Conservation (phyloP, 164 flowering plant species). For the Sextonia rubra region DNA sequence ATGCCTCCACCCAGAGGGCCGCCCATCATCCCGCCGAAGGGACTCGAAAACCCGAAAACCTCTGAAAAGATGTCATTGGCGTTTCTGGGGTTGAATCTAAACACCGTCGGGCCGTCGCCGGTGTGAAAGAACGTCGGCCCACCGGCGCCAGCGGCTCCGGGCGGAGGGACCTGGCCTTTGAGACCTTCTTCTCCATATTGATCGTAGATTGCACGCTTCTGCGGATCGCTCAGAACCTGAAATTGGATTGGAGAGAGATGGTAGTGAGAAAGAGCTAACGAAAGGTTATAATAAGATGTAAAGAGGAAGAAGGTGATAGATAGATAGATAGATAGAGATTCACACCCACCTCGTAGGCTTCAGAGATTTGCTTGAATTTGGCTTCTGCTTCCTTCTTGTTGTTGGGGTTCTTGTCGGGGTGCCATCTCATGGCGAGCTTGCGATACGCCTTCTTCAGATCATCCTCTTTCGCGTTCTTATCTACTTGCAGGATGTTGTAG, state of each 20-base stretch:
- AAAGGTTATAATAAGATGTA: not conserved
- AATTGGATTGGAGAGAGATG: not conserved
- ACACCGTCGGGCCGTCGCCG: conserved; percentile 44
- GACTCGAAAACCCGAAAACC: conserved; percentile 47
- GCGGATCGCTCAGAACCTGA: conserved; percentile 63
- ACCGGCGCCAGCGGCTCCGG: conserved; percentile 34
- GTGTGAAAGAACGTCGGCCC: conserved; percentile 36
- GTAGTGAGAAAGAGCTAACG: not conserved
- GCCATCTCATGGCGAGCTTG: conserved; percentile 75
- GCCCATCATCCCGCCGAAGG: conserved; percentile 45
- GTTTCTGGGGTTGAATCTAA: conserved; percentile 49
- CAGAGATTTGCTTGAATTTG: conserved; percentile 67
- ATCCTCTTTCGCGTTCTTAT: conserved; percentile 50
- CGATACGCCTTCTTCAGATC: conserved; percentile 72
- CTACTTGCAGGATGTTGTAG: conserved; percentile 53
- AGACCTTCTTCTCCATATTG: conserved; percentile 64
- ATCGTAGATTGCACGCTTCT: conserved; percentile 54
- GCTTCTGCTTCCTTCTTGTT: conserved; percentile 66
- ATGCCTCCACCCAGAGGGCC: conserved; percentile 35
- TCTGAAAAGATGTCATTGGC: conserved; percentile 60
- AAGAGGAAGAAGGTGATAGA: not conserved
- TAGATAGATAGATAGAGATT: not conserved
- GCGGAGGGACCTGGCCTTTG: conserved; percentile 54
- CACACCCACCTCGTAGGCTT: conserved; percentile 54
- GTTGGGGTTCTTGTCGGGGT: conserved; percentile 62